A percentile compares a stretch with the other conserved stretches of the same genome.
phyloP scores from a whole-genome alignment of 768 basidiomycete genomes.

The Glaciozyma martinii region DNA sequence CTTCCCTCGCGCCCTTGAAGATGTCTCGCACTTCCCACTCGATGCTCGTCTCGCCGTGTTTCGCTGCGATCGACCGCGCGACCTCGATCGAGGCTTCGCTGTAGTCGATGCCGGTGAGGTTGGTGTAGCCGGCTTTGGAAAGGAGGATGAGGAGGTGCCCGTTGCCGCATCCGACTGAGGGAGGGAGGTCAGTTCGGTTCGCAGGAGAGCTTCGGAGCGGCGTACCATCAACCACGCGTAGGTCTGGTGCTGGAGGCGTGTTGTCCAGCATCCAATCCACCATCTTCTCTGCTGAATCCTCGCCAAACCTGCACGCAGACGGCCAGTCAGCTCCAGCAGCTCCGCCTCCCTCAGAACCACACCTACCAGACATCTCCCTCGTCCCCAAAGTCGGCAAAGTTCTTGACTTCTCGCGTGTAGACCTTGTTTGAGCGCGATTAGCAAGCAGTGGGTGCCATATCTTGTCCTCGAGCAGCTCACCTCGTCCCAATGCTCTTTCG shows the following conservation, averaged over 20 bases:
- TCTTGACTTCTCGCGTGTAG: slow-evolving; percentile 39
- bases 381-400: slow-evolving; percentile 43
- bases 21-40: slow-evolving; percentile 28
- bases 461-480: neutral
- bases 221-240: slow-evolving; percentile 40
- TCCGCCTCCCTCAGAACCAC: neutral
- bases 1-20: slow-evolving; percentile 8
- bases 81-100: slow-evolving; percentile 39
- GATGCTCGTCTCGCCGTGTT: neutral
- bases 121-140: slow-evolving; percentile 27
- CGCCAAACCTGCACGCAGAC: slow-evolving; percentile 40
- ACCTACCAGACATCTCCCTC: slow-evolving; percentile 41
- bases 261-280: slow-evolving; percentile 41
- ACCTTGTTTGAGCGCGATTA: slow-evolving; percentile 1
- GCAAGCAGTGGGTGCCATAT: neutral
- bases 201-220: neutral
- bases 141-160: slow-evolving; percentile 36
- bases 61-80: slow-evolving; percentile 33
- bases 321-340: neutral
- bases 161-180: slow-evolving; percentile 33
- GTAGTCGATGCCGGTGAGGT: slow-evolving; percentile 44
- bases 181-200: slow-evolving; percentile 1
- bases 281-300: slow-evolving; percentile 42
- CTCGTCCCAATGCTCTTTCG: slow-evolving; percentile 41
- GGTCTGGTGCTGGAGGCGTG: slow-evolving; percentile 33